These are phyloP conservation scores for Aspergillus calidoustus DNA, from an alignment of 2,329 filamentous ascomycete species.

Conservation along the genomic window DNA sequence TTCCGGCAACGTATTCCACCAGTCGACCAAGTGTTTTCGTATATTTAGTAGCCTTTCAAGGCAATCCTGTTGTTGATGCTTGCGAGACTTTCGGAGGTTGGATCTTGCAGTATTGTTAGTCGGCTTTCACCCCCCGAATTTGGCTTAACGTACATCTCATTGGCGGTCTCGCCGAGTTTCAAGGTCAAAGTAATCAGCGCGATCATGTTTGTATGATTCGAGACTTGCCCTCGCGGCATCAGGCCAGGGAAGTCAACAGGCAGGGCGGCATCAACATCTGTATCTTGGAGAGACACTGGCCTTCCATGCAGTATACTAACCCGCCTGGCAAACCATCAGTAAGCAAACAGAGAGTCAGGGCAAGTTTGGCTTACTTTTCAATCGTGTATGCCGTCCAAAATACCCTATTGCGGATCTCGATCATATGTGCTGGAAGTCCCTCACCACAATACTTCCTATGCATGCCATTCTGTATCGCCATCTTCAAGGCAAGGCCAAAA, in stretches of 20 bases:
- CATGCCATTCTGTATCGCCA: constrained; percentile 66
- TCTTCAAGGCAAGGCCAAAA: constrained; percentile 59
- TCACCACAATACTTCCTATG: constrained; percentile 57
- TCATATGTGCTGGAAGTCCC: constrained; percentile 52
- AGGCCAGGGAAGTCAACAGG: constrained; percentile 54
- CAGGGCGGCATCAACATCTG: constrained; percentile 59
- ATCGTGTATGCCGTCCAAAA: constrained; percentile 64
- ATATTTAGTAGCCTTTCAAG: constrained; percentile 45
- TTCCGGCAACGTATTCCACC: constrained; percentile 48
- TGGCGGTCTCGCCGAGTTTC: constrained; percentile 45
- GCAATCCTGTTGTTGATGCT: constrained; percentile 45
- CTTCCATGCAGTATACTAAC: constrained; percentile 62
- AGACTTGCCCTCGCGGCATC: constrained; percentile 45
- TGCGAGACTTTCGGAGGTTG: constrained; percentile 43
- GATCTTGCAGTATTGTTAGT: constrained; percentile 37
- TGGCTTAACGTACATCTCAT: constrained; percentile 43
- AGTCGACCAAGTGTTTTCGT: constrained; percentile 46
- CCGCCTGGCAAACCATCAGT: constrained; percentile 43
- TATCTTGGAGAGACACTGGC: constrained; percentile 57
- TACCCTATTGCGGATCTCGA: constrained; percentile 60
- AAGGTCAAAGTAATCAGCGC: constrained; percentile 52
- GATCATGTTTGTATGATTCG: constrained; percentile 54
- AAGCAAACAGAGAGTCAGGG: neutral
- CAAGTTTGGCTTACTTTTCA: constrained; percentile 51
- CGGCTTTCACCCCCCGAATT: neutral